Base-by-base conservation (phyloP, 352 stramenopile genomes). In the Paralagenidium karlingii region DNA sequence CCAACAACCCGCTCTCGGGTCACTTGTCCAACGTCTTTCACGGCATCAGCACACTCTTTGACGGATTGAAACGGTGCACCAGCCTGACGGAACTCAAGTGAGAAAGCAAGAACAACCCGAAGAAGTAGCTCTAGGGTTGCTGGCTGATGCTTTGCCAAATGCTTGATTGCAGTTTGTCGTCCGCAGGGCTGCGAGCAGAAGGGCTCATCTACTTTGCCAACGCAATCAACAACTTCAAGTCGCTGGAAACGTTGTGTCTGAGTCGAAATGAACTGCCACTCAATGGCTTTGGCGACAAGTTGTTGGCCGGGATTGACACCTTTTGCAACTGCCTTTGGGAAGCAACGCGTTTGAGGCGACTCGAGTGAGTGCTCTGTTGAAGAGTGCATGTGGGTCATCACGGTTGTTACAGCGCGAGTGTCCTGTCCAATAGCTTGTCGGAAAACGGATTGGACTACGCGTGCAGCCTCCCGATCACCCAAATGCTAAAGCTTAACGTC, bases 401-500 rank as follows among this genome's bases (percentile, higher is more conserved):
- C 13, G 11, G 27, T 22, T 15, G 26, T n/a, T 34, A 10, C 33
- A n/a, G n/a, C n/a, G 15, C 11, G 15, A n/a, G 13, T 39, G 8
- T 3, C 24, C 40, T 28, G 5, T 15, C 9, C 4, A 8, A n/a
- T 39, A 82, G 67, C 24, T 38, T 87, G 19, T 39, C 47, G 7
- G 38, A 54, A 15, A 87, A 87, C 39, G 40, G 51, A 21, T 42
- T 87, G 3, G 73, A 84, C 41, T 83, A 84, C 36, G 34, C 58
- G 15, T 62, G 62, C 24, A 63, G 49, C 20, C 43, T 40, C 6
- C 38, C 50, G 6, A 53, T 87, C 29, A 36, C 63, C 0, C 55
- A 59, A 6, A 81, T 82, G 60, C 57, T 87, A 0, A 51, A 49
- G 12, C 60, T 78, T n/a, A 87, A 82, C 45, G 52, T 48, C 33